A percentile compares a stretch with the other conserved stretches of the same genome.
These are phyloP conservation scores for Phialophora macrospora DNA, from an alignment of 2,329 filamentous ascomycete genomes.

Conservation along the genomic window DNA sequence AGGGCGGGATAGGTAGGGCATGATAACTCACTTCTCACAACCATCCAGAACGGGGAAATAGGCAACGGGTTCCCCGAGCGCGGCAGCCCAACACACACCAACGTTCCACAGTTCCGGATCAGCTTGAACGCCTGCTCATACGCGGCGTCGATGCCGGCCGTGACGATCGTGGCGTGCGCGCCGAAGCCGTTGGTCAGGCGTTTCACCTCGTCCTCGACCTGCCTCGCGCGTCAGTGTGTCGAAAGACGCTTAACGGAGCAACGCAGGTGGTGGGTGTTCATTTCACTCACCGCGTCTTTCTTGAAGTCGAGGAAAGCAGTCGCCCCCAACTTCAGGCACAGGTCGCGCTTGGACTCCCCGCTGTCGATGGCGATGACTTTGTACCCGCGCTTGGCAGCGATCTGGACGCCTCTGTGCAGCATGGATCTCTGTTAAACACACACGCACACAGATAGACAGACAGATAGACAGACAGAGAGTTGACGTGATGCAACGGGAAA, in stretches of 20 bases:
- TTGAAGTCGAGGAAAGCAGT: constrained; percentile 45
- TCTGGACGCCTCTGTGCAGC: constrained; percentile 45
- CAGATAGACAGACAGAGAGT: no score
- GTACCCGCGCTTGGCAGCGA: constrained; percentile 45
- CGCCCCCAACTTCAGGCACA: constrained; percentile 45
- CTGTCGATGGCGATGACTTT: constrained; percentile 49
- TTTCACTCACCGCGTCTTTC: constrained; percentile 43
- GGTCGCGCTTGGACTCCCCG: constrained; percentile 44
- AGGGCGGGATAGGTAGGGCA: no score
- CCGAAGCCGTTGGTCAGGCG: constrained; percentile 48
- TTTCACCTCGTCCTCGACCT: constrained; percentile 46
- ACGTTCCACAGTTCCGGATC: constrained; percentile 52
- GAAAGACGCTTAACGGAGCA: not conserved
- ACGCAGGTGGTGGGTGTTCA: not conserved
- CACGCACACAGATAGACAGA: no score
- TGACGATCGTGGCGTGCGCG: constrained; percentile 54
- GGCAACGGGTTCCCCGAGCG: constrained; percentile 51
- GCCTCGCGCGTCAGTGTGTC: not conserved
- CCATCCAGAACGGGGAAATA: constrained; percentile 55
- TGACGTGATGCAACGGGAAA: not conserved
- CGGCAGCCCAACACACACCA: constrained; percentile 56
- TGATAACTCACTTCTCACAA: constrained; percentile 48
- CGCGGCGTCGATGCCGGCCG: constrained; percentile 52
- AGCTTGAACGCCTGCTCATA: constrained; percentile 53
- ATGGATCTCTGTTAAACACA: constrained; percentile 1